These are phyloP conservation scores for Metschnikowia corniflorae DNA, from an alignment of 805 yeast genomes.

Conservation along the genomic window DNA sequence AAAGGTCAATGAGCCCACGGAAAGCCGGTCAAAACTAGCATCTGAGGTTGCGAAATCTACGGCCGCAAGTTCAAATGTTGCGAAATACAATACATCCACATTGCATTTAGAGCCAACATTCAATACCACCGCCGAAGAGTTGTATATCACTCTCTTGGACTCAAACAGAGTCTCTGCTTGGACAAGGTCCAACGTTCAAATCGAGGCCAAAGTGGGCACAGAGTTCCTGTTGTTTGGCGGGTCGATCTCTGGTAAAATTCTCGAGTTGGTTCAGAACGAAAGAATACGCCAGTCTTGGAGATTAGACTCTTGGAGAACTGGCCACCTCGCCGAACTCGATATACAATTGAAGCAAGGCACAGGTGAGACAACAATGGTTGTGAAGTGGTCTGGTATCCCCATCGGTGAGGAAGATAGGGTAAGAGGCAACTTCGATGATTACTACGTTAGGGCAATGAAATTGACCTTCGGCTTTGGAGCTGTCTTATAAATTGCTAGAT, in stretches of 20 bases:
- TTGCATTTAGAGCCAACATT: conserved; percentile 75
- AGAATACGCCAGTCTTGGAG: conserved; percentile 80
- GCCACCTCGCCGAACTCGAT: conserved; percentile 67
- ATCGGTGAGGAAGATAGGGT: conserved; percentile 92
- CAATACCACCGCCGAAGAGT: conserved; percentile 83
- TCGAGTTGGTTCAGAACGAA: conserved; percentile 55
- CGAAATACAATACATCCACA: conserved; percentile 77
- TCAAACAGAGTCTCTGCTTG: conserved; percentile 83
- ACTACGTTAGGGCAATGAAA: conserved; percentile 86
- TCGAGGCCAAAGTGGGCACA: conserved; percentile 54
- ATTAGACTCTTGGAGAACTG: conserved; percentile 82
- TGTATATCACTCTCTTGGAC: conserved; percentile 73
- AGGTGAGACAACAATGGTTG: conserved; percentile 79
- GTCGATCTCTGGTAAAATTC: conserved; percentile 68
- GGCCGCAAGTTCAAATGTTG: conserved; percentile 25
- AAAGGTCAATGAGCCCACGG: conserved; percentile 4
- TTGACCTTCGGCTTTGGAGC: conserved; percentile 93
- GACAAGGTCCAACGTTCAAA: conserved; percentile 70
- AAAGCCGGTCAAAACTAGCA: conserved; percentile 5
- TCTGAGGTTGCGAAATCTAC: conserved; percentile 8
- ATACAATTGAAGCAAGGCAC: conserved; percentile 71
- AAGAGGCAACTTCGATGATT: conserved; percentile 78
- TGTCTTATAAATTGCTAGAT: no score
- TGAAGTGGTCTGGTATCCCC: conserved; percentile 84
- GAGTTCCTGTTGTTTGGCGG: conserved; percentile 80